Conservation (phyloP, 2,329 filamentous ascomycete genomes). For the Aspergillus ustus region DNA sequence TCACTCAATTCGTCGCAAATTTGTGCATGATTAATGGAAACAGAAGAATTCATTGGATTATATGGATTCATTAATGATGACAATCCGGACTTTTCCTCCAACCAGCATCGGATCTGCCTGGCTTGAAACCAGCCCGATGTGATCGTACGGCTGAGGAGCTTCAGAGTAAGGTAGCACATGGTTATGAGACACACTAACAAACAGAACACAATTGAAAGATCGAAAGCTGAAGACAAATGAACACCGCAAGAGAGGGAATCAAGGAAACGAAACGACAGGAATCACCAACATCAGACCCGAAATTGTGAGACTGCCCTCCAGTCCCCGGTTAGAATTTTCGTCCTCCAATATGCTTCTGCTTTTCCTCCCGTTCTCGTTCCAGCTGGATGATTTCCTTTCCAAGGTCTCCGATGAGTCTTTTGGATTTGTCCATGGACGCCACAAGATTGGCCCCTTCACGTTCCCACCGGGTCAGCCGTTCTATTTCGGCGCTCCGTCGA, state of each 20-base stretch:
- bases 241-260: conserved; percentile 26
- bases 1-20: conserved; percentile 21
- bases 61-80: conserved; percentile 6
- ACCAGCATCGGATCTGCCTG: conserved; percentile 26
- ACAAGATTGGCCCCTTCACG: conserved; percentile 66
- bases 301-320: conserved; percentile 4
- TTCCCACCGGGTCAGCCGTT: conserved; percentile 77
- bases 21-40: conserved; percentile 18
- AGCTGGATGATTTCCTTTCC: conserved; percentile 71
- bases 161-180: conserved; percentile 23
- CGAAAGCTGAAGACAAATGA: conserved; percentile 23
- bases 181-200: conserved; percentile 34
- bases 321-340: conserved; percentile 2
- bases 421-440: conserved; percentile 68
- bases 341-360: conserved; percentile 36
- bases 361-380: conserved; percentile 57
- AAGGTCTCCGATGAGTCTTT: conserved; percentile 73
- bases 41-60: conserved; percentile 30
- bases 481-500: conserved; percentile 72
- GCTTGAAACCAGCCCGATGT: conserved; percentile 30
- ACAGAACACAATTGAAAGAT: conserved; percentile 15
- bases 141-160: conserved; percentile 31
- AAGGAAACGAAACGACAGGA: conserved; percentile 28
- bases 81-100: conserved; percentile 27
- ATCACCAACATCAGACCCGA: conserved; percentile 20